These are phyloP conservation scores for Pseudovirgaria hyperparasitica DNA, from an alignment of 2,329 filamentous ascomycete species.

Conservation along the genomic window DNA sequence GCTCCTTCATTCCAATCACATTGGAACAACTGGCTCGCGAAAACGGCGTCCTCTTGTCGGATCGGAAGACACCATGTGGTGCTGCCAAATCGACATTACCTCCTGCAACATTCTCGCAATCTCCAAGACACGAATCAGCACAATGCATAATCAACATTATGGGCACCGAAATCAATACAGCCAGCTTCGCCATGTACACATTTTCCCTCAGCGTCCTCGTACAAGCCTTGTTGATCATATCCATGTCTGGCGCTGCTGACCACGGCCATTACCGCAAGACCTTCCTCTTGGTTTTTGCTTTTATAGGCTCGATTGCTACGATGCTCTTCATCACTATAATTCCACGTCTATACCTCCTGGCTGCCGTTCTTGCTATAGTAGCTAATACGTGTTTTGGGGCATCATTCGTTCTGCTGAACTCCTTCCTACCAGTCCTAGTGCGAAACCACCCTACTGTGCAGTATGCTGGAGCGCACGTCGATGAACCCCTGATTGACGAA, in stretches of 20 bases:
- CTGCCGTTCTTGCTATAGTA: slow-evolving; percentile 72
- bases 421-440: slow-evolving; percentile 83
- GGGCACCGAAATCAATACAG: slow-evolving; percentile 82
- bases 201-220: slow-evolving; percentile 86
- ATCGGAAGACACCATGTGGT: slow-evolving; percentile 63
- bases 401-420: slow-evolving; percentile 90
- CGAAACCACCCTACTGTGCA: slow-evolving; percentile 60
- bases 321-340: slow-evolving; percentile 79
- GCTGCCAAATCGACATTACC: slow-evolving; percentile 42
- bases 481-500: slow-evolving; percentile 13
- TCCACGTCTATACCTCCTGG: slow-evolving; percentile 65
- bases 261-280: slow-evolving; percentile 82
- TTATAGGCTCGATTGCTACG: slow-evolving; percentile 65
- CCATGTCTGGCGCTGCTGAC: slow-evolving; percentile 91
- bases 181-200: slow-evolving; percentile 96
- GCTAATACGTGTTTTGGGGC: slow-evolving; percentile 91
- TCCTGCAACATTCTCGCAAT: slow-evolving; percentile 9
- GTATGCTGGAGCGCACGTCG: slow-evolving; percentile 12
- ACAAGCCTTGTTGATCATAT: slow-evolving; percentile 83
- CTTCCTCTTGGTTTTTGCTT: slow-evolving; percentile 73
- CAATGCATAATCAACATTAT: slow-evolving; percentile 78
- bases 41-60: slow-evolving; percentile 73
- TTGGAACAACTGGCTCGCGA: slow-evolving; percentile 88
- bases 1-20: slow-evolving; percentile 89
- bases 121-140: slow-evolving; percentile 16